Base-by-base conservation (phyloP, 768 basidiomycete species). In the Phanerochaete sordida region DNA sequence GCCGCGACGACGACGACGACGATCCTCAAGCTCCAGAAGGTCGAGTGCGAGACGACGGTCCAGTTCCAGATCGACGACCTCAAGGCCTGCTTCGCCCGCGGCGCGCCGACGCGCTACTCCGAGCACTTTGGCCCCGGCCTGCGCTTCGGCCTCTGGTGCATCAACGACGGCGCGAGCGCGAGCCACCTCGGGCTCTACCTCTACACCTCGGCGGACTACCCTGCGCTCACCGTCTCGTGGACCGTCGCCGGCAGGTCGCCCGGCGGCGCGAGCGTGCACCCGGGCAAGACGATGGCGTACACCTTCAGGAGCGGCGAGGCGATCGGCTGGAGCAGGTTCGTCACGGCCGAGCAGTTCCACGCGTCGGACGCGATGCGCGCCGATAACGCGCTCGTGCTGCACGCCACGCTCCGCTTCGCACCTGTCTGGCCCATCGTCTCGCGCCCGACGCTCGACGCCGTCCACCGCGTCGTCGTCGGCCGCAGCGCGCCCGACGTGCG, bases 41-140 rank as follows among this genome's bases (percentile, higher is more conserved):
- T 48, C 24, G 52, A 59, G 21, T 54, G 46, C 43, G 62, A 62
- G 35, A 31, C 59, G n/a, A 54, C 30, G 12, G 45, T 62, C 6
- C 58, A 58, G 28, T 62, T 62, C 55, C 52, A 54, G 24, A 8
- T 62, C 11, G 58, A 62, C 52, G 58, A 62, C 54, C 62, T 62
- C 45, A 35, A 48, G n/a, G 11, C 37, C 4, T 45, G 45, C 48
- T 56, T 62, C 48, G 31, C 47, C 26, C 59, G 47, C 33, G 12
- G 35, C n/a, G 26, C 59, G 23, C 23, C 53, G 37, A 37, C n/a
- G n/a, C 27, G 46, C 2, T 56, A 55, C 59, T 45, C 54, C 5
- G 53, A 47, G 31, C 28, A 61, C 33, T 56, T 56, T 43, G 57
- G 57, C 3, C 57, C 57, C 15, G 57, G 57, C 13, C 48, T 58